phyloP scores from a whole-genome alignment of 257 asterid genomes.

The Nicotiana obtusifolia region DNA sequence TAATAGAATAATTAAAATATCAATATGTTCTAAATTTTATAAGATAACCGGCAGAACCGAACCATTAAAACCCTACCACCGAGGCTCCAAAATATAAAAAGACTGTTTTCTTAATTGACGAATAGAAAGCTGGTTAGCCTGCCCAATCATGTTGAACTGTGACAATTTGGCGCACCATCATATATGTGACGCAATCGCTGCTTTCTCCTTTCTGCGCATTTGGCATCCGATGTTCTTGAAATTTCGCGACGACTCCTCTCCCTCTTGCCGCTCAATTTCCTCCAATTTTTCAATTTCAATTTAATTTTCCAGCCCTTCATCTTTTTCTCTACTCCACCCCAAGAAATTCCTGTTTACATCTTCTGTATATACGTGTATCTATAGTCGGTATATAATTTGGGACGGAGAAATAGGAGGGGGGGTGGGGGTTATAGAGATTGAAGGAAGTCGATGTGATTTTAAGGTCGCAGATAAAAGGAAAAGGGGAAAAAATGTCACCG shows the following conservation, averaged over 20 bases:
- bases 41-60: no score
- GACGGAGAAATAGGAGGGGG: neutral
- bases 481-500: slow-evolving; percentile 43
- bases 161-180: neutral
- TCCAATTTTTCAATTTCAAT: no score
- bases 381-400: no score
- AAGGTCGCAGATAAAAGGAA: neutral
- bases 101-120: neutral
- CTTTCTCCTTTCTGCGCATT: neutral
- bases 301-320: no score
- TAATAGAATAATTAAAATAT: no score
- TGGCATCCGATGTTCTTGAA: neutral
- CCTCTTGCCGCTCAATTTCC: neutral
- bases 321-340: no score
- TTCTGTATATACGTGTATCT: no score
- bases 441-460: neutral
- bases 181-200: neutral
- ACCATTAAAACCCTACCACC: no score
- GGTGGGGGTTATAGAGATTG: neutral
- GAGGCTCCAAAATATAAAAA: no score
- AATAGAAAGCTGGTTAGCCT: neutral
- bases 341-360: no score
- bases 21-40: no score
- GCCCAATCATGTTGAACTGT: neutral
- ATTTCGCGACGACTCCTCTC: neutral